Base-by-base conservation (phyloP, 345 rosid species). In the Lenwebbia sp. region DNA sequence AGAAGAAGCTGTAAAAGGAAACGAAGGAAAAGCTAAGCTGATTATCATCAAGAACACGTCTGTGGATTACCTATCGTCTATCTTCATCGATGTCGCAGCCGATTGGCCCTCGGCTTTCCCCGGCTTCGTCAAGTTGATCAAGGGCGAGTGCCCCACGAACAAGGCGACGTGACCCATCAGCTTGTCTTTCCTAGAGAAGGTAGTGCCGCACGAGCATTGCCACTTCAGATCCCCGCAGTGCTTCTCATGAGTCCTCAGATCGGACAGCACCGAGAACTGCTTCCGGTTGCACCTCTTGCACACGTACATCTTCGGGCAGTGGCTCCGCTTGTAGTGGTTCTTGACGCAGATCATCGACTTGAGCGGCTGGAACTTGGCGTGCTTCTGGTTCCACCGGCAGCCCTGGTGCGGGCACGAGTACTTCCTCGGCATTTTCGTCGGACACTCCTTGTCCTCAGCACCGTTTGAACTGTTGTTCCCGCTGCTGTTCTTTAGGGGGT, bases 291-390 rank as follows among this genome's bases (percentile, higher is more conserved):
- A 95, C 41, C 96, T 88, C 92, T 93, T 93, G 90, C 99, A 96
- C 75, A 95, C 92, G 85, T 95, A 95, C 96, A 96, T 91, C 90
- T 96, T 96, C 2, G 98, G 98, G 75, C 98, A 96, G 76, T 96
- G 99, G 90, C 96, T 94, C 52, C 99, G 94, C 95, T 93, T 96
- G 95, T 95, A 96, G 86, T 96, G 99, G 89, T 96, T 96, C 91
- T 95, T 96, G 84, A 89, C 96, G 62, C 98, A 96, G 26, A 96
- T 92, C 91, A 94, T 93, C 1, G 99, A 96, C 81, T 96, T 96
- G 88, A 96, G 54, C 12, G 99, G 99, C 87, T 96, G 99, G 89
- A 96, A 96, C 88, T 92, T 96, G 33, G 89, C 91, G 82, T 96
- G 99, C 83, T 84, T 96, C 86, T 90, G 91, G 92, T 96, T 96